Percentiles rank a stretch among this genome's conserved stretches.
Conservation (phyloP, 306 rosid genomes). For the Fragaria ananassa region DNA sequence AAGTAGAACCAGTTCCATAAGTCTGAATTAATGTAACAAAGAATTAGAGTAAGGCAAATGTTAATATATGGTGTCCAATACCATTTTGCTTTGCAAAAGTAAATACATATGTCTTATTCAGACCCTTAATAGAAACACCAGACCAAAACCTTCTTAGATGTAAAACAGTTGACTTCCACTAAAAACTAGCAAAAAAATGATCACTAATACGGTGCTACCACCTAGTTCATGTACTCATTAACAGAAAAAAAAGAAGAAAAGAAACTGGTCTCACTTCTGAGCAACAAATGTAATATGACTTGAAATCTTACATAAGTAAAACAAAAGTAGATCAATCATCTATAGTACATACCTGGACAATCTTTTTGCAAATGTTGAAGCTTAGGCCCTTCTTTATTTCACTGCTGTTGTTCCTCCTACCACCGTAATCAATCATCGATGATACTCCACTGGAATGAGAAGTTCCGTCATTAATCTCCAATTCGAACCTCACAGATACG, state of each 20-base stretch:
- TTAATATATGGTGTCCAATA: not conserved
- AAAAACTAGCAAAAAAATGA: not conserved
- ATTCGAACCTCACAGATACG: constrained; percentile 53
- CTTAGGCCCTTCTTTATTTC: constrained; percentile 55
- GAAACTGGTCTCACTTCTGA: not conserved
- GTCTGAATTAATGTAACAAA: not conserved
- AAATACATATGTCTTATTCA: not conserved
- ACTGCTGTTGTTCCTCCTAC: constrained; percentile 33
- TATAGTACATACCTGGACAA: constrained; percentile 52
- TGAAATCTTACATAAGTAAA: not conserved
- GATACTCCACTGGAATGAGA: constrained; percentile 35
- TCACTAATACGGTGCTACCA: not conserved
- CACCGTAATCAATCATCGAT: constrained; percentile 29
- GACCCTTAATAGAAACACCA: not conserved
- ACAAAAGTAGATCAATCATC: not conserved
- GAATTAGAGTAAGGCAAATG: not conserved
- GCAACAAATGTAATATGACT: not conserved
- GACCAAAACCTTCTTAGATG: not conserved
- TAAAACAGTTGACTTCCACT: not conserved
- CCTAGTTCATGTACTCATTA: not conserved
- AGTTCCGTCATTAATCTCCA: constrained; percentile 39
- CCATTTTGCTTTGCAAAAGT: not conserved
- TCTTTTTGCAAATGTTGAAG: constrained; percentile 62
- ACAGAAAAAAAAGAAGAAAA: not conserved
- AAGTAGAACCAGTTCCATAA: not conserved